Evolutionary conservation across 495 filamentous ascomycete genomes (phyloP).

Genomic region (Annulohypoxylon nitens): DNA sequence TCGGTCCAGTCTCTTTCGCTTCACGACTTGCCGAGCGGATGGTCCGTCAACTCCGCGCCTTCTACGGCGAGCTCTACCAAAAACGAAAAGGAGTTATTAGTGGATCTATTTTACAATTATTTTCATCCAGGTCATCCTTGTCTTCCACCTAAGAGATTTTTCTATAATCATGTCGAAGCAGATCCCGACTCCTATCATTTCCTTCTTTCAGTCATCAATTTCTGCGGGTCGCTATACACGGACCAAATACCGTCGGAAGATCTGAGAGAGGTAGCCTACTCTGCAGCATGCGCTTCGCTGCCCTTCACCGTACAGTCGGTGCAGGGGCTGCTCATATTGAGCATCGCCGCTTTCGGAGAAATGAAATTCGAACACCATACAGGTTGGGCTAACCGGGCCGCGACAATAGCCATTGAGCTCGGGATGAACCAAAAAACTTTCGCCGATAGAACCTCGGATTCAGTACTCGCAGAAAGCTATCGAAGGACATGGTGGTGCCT

Average conservation of each 20-base stretch:
- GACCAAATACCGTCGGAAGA: constrained; percentile 54
- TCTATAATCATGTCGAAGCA: constrained; percentile 50
- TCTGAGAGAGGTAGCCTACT: constrained; percentile 59
- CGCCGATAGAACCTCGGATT: constrained; percentile 61
- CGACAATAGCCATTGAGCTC: constrained; percentile 72
- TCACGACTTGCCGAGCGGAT: constrained; percentile 43
- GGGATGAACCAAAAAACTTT: constrained; percentile 71
- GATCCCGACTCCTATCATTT: constrained; percentile 53
- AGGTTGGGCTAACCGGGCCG: constrained; percentile 68
- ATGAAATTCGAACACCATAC: constrained; percentile 69
- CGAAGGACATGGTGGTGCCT: constrained; percentile 83
- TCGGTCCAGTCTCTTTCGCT: constrained; percentile 36
- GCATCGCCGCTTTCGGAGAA: constrained; percentile 74
- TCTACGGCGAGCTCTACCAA: constrained; percentile 32
- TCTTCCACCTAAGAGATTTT: constrained; percentile 62
- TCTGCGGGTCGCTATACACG: constrained; percentile 66
- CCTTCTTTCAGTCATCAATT: constrained; percentile 68
- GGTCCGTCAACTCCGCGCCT: constrained; percentile 36
- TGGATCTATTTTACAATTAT: constrained; percentile 67
- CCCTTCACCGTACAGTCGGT: constrained; percentile 69
- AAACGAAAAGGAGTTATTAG: constrained; percentile 40
- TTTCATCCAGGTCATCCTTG: constrained; percentile 73
- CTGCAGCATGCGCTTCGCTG: constrained; percentile 56
- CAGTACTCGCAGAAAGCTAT: constrained; percentile 74
- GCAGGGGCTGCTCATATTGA: constrained; percentile 74